Base-by-base conservation (phyloP, 495 filamentous ascomycete genomes). In the Aspergillus steynii region DNA sequence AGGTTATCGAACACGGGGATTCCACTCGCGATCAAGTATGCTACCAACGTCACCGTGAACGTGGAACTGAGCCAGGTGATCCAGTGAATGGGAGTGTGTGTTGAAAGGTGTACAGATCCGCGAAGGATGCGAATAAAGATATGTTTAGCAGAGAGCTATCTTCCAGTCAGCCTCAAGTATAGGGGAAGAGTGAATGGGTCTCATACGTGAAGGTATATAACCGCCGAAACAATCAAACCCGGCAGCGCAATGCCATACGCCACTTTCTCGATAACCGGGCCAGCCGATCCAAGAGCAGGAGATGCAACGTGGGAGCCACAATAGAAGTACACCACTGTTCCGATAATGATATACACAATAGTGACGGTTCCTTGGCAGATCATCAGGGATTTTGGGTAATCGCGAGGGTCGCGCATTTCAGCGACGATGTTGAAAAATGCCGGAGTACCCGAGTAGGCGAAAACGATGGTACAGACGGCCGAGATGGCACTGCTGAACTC, bases 221-320 rank as follows among this genome's bases (percentile, higher is more conserved):
- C 64, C 26, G 56, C 50, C 28, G 56, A 29, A n/a, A 68, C 60
- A 47, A 61, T 42, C 27, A 68, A 37, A 2, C 62, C 86, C 46
- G 89, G 89, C 2, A 88, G 66, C 8, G 88, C 87, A 54, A 91
- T 70, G 6, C 88, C 88, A 65, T 86, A 92, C 3, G 86, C 82
- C 45, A 91, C 65, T 68, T 87, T 89, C 59, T 85, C 81, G 6
- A 92, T 68, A 0, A 81, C 26, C 2, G 68, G 64, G 14, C 82
- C 79, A 14, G 85, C 84, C 0, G 86, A 85, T 10, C 85, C 78
- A 0, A 91, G 80, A 4, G 88, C 87, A 3, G 89, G 89, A 1
- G 85, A 85, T 28, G 72, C 64, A 58, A 91, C 88, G 15, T 76
- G 72, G 3, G 66, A 70, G 20, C 89, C 89, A 25, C 84, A 84